phyloP scores from a whole-genome alignment of 371 early-diverging fungal genomes.

The Mucor mucedo region DNA sequence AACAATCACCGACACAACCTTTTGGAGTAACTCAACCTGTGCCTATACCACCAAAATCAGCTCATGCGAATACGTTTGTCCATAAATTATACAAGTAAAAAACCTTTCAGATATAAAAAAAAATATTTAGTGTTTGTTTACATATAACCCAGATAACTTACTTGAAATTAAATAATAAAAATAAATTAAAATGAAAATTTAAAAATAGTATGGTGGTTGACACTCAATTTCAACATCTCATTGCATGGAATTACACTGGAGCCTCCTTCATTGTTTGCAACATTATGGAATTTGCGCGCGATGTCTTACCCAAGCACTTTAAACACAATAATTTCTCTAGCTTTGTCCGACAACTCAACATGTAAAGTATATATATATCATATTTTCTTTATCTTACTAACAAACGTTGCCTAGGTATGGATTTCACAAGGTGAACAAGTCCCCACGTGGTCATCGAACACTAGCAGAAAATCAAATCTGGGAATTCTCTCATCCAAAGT shows the following conservation, averaged over 20 bases:
- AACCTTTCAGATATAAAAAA: neutral
- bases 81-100: constrained; percentile 54
- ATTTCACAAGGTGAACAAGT: constrained; percentile 88
- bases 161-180: neutral
- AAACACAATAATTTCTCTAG: constrained; percentile 90
- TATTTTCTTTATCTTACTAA: neutral
- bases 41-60: constrained; percentile 19
- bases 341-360: constrained; percentile 90
- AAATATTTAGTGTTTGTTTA: neutral
- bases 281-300: constrained; percentile 80
- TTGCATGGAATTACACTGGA: constrained; percentile 85
- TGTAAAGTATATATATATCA: constrained; percentile 50
- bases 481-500: constrained; percentile 92
- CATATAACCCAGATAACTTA: neutral
- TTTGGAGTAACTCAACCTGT: constrained; percentile 8
- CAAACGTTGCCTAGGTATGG: constrained; percentile 65
- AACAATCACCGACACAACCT: neutral
- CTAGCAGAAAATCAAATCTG: constrained; percentile 88
- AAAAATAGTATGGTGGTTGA: constrained; percentile 81
- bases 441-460: constrained; percentile 84
- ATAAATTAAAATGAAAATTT: neutral
- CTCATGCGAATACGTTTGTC: constrained; percentile 45
- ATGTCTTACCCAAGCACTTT: constrained; percentile 83
- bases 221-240: constrained; percentile 78
- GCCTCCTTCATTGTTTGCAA: constrained; percentile 92